Percentiles rank a stretch among this genome's conserved stretches.
phyloP scores from a whole-genome alignment of 2,329 filamentous ascomycete genomes.

The Arthrinium phaeospermum region DNA sequence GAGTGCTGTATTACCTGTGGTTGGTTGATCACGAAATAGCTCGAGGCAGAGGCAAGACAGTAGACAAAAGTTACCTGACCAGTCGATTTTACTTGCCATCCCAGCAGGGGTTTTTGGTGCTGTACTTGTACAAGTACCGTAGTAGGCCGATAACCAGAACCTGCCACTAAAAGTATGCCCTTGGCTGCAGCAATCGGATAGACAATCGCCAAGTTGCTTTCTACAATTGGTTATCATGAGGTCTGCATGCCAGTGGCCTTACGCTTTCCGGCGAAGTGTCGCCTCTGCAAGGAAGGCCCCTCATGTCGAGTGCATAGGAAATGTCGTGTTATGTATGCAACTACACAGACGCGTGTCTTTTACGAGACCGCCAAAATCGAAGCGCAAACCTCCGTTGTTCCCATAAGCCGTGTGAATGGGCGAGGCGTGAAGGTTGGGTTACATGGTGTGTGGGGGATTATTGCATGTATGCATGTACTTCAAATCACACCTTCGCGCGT shows the following conservation, averaged over 20 bases:
- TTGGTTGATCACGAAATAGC: constrained; percentile 6
- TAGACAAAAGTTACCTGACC: neutral
- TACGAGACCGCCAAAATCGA: neutral
- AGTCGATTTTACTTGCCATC: neutral
- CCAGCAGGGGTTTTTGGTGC: neutral
- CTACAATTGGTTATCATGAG: neutral
- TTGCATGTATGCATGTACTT: constrained; percentile 4
- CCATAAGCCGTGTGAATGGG: neutral
- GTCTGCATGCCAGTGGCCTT: neutral
- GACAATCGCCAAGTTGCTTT: neutral
- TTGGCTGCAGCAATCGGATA: neutral
- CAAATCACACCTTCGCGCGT: neutral
- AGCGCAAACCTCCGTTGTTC: neutral
- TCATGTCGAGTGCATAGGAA: constrained; percentile 4
- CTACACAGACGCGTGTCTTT: constrained; percentile 9
- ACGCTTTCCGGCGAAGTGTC: neutral
- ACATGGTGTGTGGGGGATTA: constrained; percentile 7
- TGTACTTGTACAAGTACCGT: too few relatives aligned
- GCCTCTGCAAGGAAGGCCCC: constrained; percentile 12
- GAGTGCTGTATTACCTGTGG: constrained; percentile 7
- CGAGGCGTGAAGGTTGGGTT: constrained; percentile 6
- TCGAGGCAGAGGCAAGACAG: constrained; percentile 8
- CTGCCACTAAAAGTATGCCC: neutral
- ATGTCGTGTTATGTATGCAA: neutral
- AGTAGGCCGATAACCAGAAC: neutral